These are phyloP conservation scores for Globisporangium cylindrosporum DNA, from an alignment of 352 stramenopile genomes.

Conservation along the genomic window DNA sequence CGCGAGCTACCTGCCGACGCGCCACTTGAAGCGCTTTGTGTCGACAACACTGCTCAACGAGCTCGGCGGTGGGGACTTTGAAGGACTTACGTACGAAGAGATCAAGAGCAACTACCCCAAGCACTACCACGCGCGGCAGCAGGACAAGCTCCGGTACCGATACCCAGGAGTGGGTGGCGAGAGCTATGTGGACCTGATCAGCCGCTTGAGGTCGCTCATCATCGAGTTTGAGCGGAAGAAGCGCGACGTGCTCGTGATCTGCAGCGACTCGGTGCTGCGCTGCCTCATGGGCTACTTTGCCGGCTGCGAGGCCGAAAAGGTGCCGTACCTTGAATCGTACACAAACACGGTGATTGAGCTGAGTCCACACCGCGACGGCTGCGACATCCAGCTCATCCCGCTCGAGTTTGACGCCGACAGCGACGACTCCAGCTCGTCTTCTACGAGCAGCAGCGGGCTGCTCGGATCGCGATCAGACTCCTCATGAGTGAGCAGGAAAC, in stretches of 20 bases:
- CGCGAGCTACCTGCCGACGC: slow-evolving; percentile 54
- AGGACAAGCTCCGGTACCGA: slow-evolving; percentile 91
- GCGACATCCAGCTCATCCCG: slow-evolving; percentile 80
- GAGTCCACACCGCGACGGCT: slow-evolving; percentile 78
- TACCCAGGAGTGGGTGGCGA: slow-evolving; percentile 90
- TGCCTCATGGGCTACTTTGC: slow-evolving; percentile 82
- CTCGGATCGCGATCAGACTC: neutral
- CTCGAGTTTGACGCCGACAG: slow-evolving; percentile 54
- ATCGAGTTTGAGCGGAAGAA: slow-evolving; percentile 92
- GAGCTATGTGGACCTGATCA: slow-evolving; percentile 94
- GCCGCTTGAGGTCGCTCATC: slow-evolving; percentile 87
- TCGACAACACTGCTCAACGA: slow-evolving; percentile 91
- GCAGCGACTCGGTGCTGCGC: slow-evolving; percentile 73
- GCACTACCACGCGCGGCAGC: slow-evolving; percentile 76
- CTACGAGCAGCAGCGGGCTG: neutral
- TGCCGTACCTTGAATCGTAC: slow-evolving; percentile 70
- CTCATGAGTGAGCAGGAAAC: neutral
- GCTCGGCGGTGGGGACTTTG: slow-evolving; percentile 88
- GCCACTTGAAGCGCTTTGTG: slow-evolving; percentile 74
- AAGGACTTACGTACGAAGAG: slow-evolving; percentile 85
- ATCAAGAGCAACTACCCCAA: slow-evolving; percentile 85
- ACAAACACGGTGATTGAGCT: slow-evolving; percentile 75
- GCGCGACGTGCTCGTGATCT: slow-evolving; percentile 84
- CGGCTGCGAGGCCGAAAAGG: slow-evolving; percentile 64
- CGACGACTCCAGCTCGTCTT: slow-evolving; percentile 4